Percentiles rank a stretch among this genome's conserved stretches.
phyloP scores from a whole-genome alignment of 2,329 filamentous ascomycete genomes.

The Microdochium bolleyi region DNA sequence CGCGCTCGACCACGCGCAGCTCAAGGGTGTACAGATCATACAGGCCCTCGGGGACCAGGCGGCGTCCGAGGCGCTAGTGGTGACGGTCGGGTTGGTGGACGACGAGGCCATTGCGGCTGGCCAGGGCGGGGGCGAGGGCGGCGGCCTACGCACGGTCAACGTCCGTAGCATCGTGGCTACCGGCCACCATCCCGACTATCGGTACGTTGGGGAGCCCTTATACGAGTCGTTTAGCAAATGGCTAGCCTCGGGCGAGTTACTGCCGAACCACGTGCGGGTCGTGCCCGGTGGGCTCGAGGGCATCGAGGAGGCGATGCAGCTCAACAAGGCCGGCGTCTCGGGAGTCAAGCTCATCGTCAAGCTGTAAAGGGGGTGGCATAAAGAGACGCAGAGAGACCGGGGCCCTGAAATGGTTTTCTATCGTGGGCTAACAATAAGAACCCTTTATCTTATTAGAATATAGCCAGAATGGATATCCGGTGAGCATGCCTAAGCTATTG shows the following conservation, averaged over 20 bases:
- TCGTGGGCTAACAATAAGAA: no score
- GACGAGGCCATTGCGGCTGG: background rate
- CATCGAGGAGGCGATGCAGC: background rate
- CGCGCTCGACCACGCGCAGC: constrained; percentile 17
- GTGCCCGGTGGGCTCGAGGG: background rate
- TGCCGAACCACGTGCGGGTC: background rate
- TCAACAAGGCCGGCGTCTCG: background rate
- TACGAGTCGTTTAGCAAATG: background rate
- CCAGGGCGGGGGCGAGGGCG: background rate
- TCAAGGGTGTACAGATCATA: constrained; percentile 18
- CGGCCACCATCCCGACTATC: background rate
- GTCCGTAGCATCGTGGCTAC: background rate
- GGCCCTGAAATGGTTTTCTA: no score
- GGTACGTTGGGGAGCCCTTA: background rate
- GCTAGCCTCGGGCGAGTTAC: background rate
- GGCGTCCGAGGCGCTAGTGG: background rate
- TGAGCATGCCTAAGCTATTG: no score
- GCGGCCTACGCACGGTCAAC: background rate
- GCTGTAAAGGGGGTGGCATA: background rate
- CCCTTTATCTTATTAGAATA: no score
- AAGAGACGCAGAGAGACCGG: no score
- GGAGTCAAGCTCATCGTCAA: background rate
- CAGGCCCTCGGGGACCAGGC: constrained; percentile 4
- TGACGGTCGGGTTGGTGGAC: background rate
- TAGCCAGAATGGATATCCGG: no score